phyloP scores from a whole-genome alignment of 225 moss, liverwort and hornwort species.

The Bryum argenteum region DNA sequence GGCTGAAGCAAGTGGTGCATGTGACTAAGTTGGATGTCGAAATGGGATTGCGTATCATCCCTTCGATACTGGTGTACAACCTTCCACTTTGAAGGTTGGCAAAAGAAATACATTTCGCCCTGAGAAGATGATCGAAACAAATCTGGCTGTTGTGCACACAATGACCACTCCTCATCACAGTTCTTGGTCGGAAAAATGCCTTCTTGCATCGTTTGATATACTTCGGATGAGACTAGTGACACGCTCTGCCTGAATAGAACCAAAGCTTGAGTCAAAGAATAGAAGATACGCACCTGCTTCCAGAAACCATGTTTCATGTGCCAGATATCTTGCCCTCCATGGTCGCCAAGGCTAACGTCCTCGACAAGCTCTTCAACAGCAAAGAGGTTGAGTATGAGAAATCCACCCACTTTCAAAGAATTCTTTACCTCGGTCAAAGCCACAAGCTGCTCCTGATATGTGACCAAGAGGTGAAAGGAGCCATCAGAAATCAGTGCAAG shows the following conservation, averaged over 20 bases:
- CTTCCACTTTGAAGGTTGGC: background rate
- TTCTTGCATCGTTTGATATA: background rate
- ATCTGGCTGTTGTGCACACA: background rate
- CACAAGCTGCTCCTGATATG: slow-evolving; percentile 37
- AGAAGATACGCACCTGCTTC: slow-evolving; percentile 49
- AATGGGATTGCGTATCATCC: background rate
- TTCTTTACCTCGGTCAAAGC: slow-evolving; percentile 50
- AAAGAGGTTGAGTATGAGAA: slow-evolving; percentile 46
- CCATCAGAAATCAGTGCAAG: slow-evolving; percentile 49
- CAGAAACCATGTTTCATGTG: slow-evolving; percentile 52
- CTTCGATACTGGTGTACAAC: background rate
- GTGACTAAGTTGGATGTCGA: background rate
- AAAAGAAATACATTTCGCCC: background rate
- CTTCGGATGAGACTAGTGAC: background rate
- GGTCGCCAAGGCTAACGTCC: slow-evolving; percentile 39
- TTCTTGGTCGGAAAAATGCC: background rate
- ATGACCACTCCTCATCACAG: background rate
- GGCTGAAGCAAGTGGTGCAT: background rate
- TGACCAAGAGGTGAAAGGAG: slow-evolving; percentile 49
- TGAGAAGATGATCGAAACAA: background rate
- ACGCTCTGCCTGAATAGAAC: background rate
- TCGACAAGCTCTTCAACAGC: slow-evolving; percentile 51
- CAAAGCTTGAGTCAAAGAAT: background rate
- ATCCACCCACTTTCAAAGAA: slow-evolving; percentile 39
- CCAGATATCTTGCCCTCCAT: slow-evolving; percentile 51